phyloP scores from a whole-genome alignment of 768 basidiomycete species.

The Amanita pallidorosea region DNA sequence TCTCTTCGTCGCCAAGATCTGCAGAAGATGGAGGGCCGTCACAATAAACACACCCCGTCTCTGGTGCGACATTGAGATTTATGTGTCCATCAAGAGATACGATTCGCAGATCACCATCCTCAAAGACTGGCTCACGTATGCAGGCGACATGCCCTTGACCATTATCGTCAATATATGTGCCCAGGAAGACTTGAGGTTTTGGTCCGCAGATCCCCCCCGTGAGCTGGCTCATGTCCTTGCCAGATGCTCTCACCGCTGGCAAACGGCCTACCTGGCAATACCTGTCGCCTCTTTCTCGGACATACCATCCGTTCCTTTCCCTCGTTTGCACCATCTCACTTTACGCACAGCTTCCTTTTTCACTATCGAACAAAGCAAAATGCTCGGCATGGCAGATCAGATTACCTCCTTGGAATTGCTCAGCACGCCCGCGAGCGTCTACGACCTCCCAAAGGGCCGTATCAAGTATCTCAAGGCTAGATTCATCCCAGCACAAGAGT shows the following conservation, averaged over 20 bases:
- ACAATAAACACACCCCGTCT: not conserved
- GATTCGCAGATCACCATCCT: conserved; percentile 1
- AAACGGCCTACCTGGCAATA: conserved; percentile 6
- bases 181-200: conserved; percentile 4
- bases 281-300: conserved; percentile 1
- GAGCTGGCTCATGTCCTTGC: conserved; percentile 2
- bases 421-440: not conserved
- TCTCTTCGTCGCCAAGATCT: not conserved
- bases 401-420: conserved; percentile 1
- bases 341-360: conserved; percentile 1
- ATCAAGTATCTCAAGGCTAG: not conserved
- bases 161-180: conserved; percentile 3
- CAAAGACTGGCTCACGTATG: conserved; percentile 1
- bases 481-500: conserved; percentile 3
- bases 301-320: conserved; percentile 2
- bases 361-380: not conserved
- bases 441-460: not conserved
- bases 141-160: conserved; percentile 2
- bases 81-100: conserved; percentile 3
- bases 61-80: conserved; percentile 4
- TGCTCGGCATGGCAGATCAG: conserved; percentile 4
- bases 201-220: not conserved
- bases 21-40: conserved; percentile 3
- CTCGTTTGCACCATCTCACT: conserved; percentile 1
- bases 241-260: not conserved